Base-by-base conservation (phyloP, 192 early-diverging fungal species). In the Coemansia sp. region DNA sequence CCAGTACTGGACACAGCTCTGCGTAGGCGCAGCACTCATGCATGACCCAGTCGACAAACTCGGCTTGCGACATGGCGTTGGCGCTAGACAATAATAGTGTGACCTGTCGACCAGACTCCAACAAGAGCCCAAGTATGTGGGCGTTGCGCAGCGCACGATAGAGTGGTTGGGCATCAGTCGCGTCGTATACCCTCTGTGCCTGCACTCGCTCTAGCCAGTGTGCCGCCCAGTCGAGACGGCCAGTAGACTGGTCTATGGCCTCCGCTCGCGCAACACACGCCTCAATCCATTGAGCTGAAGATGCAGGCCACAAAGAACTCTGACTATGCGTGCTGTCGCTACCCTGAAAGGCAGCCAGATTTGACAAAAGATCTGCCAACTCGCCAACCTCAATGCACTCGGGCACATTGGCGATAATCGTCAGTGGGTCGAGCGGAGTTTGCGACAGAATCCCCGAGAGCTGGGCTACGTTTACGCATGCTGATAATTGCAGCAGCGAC, bases 231-330 rank as follows among this genome's bases (percentile, higher is more conserved):
- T 77, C 74, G 6, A 71, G 24, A 6, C 68, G 68, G 1, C 74
- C 74, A 4, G 74, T 77, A 58, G 63, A 71, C 27, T 35, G 59
- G 32, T 77, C 74, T 29, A 78, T 71, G 3, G 39, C 41, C 51
- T 68, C 66, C 1, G 76, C 76, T 9, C 76, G 61, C 27, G 12
- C 12, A 14, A 78, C 42, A 15, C 69, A 71, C 3, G 69, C 61
- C 19, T n/a, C 15, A 0, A 35, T 15, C 66, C 59, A 60, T 38
- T 67, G 42, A 1, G 42, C 57, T n/a, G 56, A 58, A 9, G 41
- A n/a, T 17, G 9, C 41, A 14, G 41, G 41, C 41, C 4, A 42
- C 12, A n/a, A n/a, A 35, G 32, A 2, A 2, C 41, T 42, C 41
- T 42, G 1, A n/a, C 41, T 42, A 7, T 7, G 7, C 2, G 32